Base-by-base conservation (phyloP, 108 stramenopile genomes). In the Skeletonema potamos region DNA sequence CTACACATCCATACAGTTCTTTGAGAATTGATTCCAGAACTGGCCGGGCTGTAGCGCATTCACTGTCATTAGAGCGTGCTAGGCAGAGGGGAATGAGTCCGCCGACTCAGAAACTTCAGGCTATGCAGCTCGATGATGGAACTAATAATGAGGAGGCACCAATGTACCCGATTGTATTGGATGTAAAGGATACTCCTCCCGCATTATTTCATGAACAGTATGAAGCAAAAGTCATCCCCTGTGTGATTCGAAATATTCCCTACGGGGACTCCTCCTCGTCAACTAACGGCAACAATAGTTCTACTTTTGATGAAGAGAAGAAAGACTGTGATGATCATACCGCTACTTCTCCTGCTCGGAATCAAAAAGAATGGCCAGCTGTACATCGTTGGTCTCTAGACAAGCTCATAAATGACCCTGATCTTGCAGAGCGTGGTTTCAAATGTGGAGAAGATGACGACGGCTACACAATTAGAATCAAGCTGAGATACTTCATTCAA, bases 381-480 rank as follows among this genome's bases (percentile, higher is more conserved):
- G 39, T 85, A 37, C 67, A 76, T 24, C 60, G 76, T 20, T 95
- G 93, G 93, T 44, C 73, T 11, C 73, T 91, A 6, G 54, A 84
- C 11, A 48, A 73, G n/a, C 75, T 92, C 36, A 43, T 58, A 24
- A 68, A 77, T 27, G 81, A 90, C 51, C 70, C 68, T 6, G 63
- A 41, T 27, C 79, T 95, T 4, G 24, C 76, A 15, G 74, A 88
- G 36, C 67, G 86, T 1, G 34, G 24, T 17, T 86, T 98, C 82
- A 99, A 99, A 78, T 94, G 92, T 63, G 99, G 99, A 7, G 99
- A 99, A 81, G 97, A 97, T 63, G 97, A 94, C 74, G 97, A 99
- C 65, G 99, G 97, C 24, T 78, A 93, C 30, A 77, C 83, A 13
- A 82, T 99, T 69, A 91, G 91, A 37, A 86, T 99, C 62, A 95